Base-by-base conservation (phyloP, 805 yeast genomes). In the Candida insectalens region DNA sequence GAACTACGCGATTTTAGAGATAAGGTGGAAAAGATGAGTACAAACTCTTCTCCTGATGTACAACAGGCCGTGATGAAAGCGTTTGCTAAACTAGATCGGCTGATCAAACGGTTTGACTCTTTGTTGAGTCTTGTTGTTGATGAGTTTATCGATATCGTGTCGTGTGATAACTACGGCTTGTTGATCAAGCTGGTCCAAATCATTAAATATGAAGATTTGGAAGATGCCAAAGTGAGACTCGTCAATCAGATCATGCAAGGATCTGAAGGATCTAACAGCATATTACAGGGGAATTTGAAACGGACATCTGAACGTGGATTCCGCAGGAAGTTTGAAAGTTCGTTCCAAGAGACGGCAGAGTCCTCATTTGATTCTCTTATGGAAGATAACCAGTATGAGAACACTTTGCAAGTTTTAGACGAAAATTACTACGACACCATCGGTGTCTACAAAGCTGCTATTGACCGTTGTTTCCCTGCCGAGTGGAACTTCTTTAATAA, bases 351-450 rank as follows among this genome's bases (percentile, higher is more conserved):
- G 32, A 69, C 83, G 5, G 69, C 88, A 9, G 62, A 58, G 19
- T 82, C 76, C 15, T 78, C 80, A 27, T 87, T 87, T 59, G 62
- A 67, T 6, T 32, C 30, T 23, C 72, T 77, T 38, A 76, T 87
- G 46, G 71, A 67, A 38, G 67, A 67, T 37, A 77, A 65, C 49
- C 60, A 57, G 18, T 71, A 67, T 33, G 40, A 35, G 6, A 37
- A 41, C 3, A 74, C 85, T 1, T 64, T 83, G 37, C 78, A 79
- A 26, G 75, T 82, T 43, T 58, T 88, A 36, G 78, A 76, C 37
- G 49, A 50, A 13, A 89, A 96, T 88, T 69, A 87, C 14, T 84
- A 80, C 53, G 78, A 80, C 43, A 96, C 89, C 47, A 59, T 92
- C 36, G 57, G 68, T 20, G 69, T 79, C 36, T 84, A 82, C 4